These are phyloP conservation scores for Vigna mungo DNA, from an alignment of 306 rosid species.

Conservation along the genomic window DNA sequence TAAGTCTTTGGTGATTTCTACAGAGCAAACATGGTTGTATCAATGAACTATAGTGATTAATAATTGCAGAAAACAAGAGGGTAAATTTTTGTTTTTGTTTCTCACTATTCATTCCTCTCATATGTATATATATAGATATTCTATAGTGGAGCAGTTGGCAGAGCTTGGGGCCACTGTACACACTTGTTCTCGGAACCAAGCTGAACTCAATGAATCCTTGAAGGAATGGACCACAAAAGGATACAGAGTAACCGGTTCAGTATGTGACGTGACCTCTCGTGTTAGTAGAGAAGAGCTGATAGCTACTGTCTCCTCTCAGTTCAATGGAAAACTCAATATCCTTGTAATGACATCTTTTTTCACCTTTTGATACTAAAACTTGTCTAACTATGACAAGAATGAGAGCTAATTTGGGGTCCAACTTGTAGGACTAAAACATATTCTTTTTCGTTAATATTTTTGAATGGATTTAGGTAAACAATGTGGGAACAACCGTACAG, in stretches of 20 bases:
- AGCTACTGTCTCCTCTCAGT: slow-evolving; percentile 33
- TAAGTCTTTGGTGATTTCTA: too few species aligned
- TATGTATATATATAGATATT: slow-evolving; percentile 28
- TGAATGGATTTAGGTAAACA: slow-evolving; percentile 31
- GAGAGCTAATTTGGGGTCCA: too few species aligned
- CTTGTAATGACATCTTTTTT: slow-evolving; percentile 19
- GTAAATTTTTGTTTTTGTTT: not conserved
- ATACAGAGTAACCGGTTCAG: slow-evolving; percentile 43
- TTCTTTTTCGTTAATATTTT: too few species aligned
- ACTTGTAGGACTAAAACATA: too few species aligned
- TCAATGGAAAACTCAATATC: slow-evolving; percentile 52
- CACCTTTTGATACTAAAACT: too few species aligned
- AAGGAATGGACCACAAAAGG: slow-evolving; percentile 45
- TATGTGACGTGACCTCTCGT: slow-evolving; percentile 40
- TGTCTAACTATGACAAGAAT: too few species aligned
- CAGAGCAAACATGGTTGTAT: too few species aligned
- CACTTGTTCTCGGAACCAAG: slow-evolving; percentile 48
- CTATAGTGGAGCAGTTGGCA: slow-evolving; percentile 49
- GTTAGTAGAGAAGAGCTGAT: slow-evolving; percentile 38
- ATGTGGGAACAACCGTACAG: slow-evolving; percentile 24
- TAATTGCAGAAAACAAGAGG: too few species aligned
- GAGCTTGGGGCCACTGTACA: slow-evolving; percentile 41
- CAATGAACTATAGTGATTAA: too few species aligned
- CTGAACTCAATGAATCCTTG: slow-evolving; percentile 42
- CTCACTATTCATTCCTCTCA: not conserved